Base-by-base conservation (phyloP, 768 basidiomycete species). In the Coprinopsis strossmayeri region DNA sequence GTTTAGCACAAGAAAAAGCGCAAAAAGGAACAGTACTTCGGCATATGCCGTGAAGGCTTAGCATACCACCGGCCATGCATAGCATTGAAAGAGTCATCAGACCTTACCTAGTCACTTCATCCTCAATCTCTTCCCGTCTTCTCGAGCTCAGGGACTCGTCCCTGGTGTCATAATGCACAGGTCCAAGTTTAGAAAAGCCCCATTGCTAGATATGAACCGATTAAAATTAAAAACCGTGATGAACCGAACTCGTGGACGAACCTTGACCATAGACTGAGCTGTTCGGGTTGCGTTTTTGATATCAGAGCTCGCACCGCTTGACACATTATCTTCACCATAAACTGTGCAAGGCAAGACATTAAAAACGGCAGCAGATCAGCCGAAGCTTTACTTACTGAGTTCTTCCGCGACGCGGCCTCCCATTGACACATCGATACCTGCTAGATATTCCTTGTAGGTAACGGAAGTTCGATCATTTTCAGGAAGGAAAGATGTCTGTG, bases 371-470 rank as follows among this genome's bases (percentile, higher is more conserved):
- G 27, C 7, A 46, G 41, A 42, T 48, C 18, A 23, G 23, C 50
- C 15, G 32, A n/a, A n/a, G n/a, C n/a, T 34, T 32, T 54, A 62
- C 84, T 56, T 60, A 87, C 89, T 78, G 55, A 96, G 64, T 68
- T 90, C 91, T 66, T 99, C 96, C 20, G 96, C 96, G 4, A 93
- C 88, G 42, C 96, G 85, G 18, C 96, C 95, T 10, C 93, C 95
- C 77, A 97, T 87, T 26, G 79, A 82, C 20, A 96, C 93, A 64
- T 96, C 95, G 56, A 98, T 91, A 54, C 73, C 70, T 15, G 88
- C 88, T 37, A 83, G 71, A 62, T 81, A 91, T 64, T 94, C 82
- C 53, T 78, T 87, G 35, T 76, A 69, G 32, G 78, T 84, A 25
- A 89, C 64, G 24, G 88, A 90, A 51, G 70, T 73, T 51, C 82